A percentile compares a stretch with the other conserved stretches of the same genome.
Conservation (phyloP, 768 basidiomycete species). For the Xerocomus potaroensis region DNA sequence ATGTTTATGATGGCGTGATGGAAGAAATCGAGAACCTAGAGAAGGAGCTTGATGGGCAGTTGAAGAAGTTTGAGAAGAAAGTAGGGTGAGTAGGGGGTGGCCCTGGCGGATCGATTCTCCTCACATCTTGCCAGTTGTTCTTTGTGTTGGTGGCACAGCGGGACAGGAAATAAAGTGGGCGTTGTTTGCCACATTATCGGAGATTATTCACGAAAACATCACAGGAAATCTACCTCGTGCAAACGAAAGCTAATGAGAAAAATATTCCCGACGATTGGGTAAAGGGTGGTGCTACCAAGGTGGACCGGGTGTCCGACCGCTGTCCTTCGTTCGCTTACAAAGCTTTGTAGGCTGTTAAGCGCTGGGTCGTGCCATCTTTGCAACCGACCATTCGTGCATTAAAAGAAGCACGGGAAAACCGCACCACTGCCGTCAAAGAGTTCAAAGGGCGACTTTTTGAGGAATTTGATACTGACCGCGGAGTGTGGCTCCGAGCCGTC, state of each 20-base stretch:
- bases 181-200: background rate
- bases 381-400: slow-evolving; percentile 68
- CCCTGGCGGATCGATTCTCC: slow-evolving; percentile 7
- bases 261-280: slow-evolving; percentile 81
- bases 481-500: slow-evolving; percentile 77
- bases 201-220: slow-evolving; percentile 1
- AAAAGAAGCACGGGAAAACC: slow-evolving; percentile 92
- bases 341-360: slow-evolving; percentile 52
- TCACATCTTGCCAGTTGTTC: slow-evolving; percentile 38
- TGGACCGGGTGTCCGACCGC: slow-evolving; percentile 23
- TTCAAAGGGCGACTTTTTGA: slow-evolving; percentile 78
- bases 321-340: background rate
- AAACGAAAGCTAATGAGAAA: slow-evolving; percentile 57
- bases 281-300: slow-evolving; percentile 79
- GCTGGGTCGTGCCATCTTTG: slow-evolving; percentile 76
- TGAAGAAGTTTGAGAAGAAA: slow-evolving; percentile 63
- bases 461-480: slow-evolving; percentile 80
- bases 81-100: slow-evolving; percentile 47
- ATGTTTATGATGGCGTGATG: slow-evolving; percentile 75
- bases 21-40: slow-evolving; percentile 70
- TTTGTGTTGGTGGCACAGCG: slow-evolving; percentile 70
- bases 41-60: slow-evolving; percentile 58
- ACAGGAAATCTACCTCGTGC: slow-evolving; percentile 88
- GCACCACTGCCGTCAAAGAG: slow-evolving; percentile 70
- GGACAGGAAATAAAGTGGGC: slow-evolving; percentile 72